Evolutionary conservation across 805 yeast genomes (phyloP).

Genomic region (Ogataea sp.): DNA sequence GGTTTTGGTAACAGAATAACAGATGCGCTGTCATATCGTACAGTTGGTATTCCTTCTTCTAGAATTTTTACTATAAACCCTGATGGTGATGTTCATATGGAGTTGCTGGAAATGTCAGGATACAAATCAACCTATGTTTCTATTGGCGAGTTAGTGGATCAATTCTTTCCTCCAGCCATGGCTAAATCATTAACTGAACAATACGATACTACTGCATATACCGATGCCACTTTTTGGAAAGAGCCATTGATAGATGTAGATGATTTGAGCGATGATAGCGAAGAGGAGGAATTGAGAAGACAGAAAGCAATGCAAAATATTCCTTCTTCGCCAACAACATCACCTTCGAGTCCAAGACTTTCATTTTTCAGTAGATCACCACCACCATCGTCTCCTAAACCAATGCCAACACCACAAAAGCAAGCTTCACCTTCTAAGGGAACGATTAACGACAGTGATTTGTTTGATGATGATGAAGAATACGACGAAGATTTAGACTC

Average conservation of each 20-base stretch:
- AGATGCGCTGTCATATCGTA: slow-evolving; percentile 89
- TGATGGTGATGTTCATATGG: slow-evolving; percentile 97
- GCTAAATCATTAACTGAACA: slow-evolving; percentile 4
- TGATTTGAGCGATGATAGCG: slow-evolving; percentile 46
- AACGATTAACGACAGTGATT: slow-evolving; percentile 18
- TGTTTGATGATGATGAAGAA: slow-evolving; percentile 21
- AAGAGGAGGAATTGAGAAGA: slow-evolving; percentile 22
- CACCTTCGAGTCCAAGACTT: slow-evolving; percentile 11
- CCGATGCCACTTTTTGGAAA: slow-evolving; percentile 90
- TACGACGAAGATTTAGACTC: slow-evolving; percentile 9
- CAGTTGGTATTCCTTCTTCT: slow-evolving; percentile 90
- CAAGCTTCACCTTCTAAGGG: background rate
- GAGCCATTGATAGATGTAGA: slow-evolving; percentile 63
- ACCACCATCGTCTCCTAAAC: slow-evolving; percentile 1
- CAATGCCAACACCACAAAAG: background rate
- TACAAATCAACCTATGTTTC: slow-evolving; percentile 80
- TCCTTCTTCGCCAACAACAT: background rate
- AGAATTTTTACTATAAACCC: slow-evolving; percentile 94
- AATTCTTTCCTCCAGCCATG: slow-evolving; percentile 85
- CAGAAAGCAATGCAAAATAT: slow-evolving; percentile 3
- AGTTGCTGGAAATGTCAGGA: slow-evolving; percentile 87
- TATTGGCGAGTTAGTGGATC: slow-evolving; percentile 92
- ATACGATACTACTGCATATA: slow-evolving; percentile 50
- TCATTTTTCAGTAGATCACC: slow-evolving; percentile 12
- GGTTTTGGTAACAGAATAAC: slow-evolving; percentile 97